Conservation (phyloP, 1,284 basidiomycete genomes). For the Trichosporon sp. region DNA sequence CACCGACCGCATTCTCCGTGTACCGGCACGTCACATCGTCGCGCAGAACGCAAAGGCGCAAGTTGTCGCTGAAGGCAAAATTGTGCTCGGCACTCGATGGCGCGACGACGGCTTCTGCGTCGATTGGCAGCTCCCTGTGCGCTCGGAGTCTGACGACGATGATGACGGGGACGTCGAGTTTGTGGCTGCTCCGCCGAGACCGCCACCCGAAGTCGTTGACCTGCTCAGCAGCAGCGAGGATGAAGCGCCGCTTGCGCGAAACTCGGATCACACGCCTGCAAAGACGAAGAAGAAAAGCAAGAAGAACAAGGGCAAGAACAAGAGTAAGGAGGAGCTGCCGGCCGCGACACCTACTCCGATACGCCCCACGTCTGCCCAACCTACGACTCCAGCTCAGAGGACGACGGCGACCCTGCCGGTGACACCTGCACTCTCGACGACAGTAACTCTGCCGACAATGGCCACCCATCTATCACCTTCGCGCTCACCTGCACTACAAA, state of each 20-base stretch:
- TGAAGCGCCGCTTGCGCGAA: not conserved
- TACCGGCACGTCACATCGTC: not conserved
- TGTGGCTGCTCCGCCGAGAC: not conserved
- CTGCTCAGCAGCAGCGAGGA: not conserved
- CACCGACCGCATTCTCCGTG: not conserved
- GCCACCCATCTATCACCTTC: not conserved
- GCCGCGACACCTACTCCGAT: no score
- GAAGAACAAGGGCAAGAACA: no score
- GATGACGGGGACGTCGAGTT: not conserved
- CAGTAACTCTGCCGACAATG: no score
- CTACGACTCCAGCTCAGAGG: no score
- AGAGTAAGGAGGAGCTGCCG: no score
- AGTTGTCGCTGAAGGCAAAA: constrained; percentile 17
- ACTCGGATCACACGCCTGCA: no score
- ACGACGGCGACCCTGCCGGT: no score
- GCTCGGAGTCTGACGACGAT: not conserved
- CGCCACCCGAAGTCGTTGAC: not conserved
- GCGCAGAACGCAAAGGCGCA: not conserved
- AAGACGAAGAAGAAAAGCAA: no score
- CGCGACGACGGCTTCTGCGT: constrained; percentile 22
- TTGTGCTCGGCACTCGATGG: constrained; percentile 47
- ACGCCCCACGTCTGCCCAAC: no score
- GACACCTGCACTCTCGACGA: no score
- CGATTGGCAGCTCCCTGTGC: not conserved
- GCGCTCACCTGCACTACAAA: not conserved